These are phyloP conservation scores for Letharia columbiana DNA, from an alignment of 495 filamentous ascomycete species.

Conservation along the genomic window DNA sequence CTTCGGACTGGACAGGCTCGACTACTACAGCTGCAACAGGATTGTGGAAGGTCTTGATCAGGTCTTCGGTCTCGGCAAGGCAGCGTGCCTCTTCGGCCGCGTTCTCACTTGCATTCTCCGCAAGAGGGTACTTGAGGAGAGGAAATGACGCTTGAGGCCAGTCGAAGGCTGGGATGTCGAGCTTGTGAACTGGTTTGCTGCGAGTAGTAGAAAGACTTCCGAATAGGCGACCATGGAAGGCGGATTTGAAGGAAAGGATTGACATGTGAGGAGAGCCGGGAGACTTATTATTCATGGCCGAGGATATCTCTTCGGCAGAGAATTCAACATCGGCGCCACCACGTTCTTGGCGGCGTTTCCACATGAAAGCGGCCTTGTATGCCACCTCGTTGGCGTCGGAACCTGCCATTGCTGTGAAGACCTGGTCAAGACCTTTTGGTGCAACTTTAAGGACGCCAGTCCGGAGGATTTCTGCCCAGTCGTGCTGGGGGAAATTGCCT, in stretches of 20 bases:
- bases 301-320: constrained; percentile 66
- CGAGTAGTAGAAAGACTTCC: constrained; percentile 87
- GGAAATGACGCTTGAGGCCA: constrained; percentile 98
- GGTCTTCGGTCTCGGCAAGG: constrained; percentile 77
- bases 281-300: constrained; percentile 74
- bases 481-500: constrained; percentile 88
- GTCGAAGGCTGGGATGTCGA: constrained; percentile 96
- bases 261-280: constrained; percentile 79
- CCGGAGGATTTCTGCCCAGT: constrained; percentile 80
- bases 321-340: constrained; percentile 78
- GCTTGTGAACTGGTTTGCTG: constrained; percentile 95
- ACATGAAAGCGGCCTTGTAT: constrained; percentile 99
- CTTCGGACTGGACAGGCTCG: constrained; percentile 97
- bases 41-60: constrained; percentile 74
- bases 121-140: constrained; percentile 79
- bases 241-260: constrained; percentile 88
- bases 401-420: constrained; percentile 93
- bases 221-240: constrained; percentile 94
- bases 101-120: constrained; percentile 75
- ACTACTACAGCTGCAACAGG: constrained; percentile 86
- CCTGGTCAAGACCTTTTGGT: constrained; percentile 85
- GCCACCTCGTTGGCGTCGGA: constrained; percentile 99
- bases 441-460: constrained; percentile 84
- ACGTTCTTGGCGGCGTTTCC: constrained; percentile 78
- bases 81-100: constrained; percentile 73